phyloP scores from a whole-genome alignment of 2,329 filamentous ascomycete genomes.

The Beauveria bassiana region DNA sequence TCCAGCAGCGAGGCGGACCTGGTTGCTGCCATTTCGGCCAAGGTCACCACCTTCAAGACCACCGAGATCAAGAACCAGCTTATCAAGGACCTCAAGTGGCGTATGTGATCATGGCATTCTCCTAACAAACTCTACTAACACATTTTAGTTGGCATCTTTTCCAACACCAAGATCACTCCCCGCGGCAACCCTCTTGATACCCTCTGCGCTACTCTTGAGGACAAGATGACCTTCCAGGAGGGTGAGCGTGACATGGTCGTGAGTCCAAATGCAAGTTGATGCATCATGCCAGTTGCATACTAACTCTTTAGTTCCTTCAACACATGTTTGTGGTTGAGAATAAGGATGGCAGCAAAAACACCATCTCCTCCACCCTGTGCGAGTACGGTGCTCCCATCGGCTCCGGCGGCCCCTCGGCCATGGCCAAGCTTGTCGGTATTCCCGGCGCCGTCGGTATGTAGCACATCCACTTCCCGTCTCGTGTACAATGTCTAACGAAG shows the following conservation, averaged over 20 bases:
- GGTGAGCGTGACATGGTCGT: conserved; percentile 80
- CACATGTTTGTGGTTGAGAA: conserved; percentile 80
- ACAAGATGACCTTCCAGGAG: conserved; percentile 83
- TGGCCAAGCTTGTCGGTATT: conserved; percentile 76
- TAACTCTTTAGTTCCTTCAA: conserved; percentile 45
- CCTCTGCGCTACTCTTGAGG: conserved; percentile 79
- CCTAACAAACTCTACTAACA: background rate
- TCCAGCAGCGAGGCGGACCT: conserved; percentile 64
- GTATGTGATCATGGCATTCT: background rate
- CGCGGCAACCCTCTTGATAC: conserved; percentile 78
- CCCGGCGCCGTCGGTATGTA: conserved; percentile 38
- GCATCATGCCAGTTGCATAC: background rate
- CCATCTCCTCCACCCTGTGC: conserved; percentile 68
- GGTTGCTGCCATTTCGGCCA: conserved; percentile 62
- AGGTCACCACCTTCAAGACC: conserved; percentile 57
- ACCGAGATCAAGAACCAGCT: conserved; percentile 53
- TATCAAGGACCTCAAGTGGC: conserved; percentile 9
- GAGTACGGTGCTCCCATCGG: conserved; percentile 75
- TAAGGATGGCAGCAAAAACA: conserved; percentile 70
- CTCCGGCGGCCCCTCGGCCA: conserved; percentile 70
- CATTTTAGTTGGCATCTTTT: conserved; percentile 50
- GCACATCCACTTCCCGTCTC: background rate
- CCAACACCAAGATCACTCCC: conserved; percentile 59
- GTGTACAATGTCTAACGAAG: conserved; percentile 23
- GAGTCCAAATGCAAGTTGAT: conserved; percentile 16